Percentiles rank a stretch among this genome's conserved stretches.
Conservation (phyloP, 116 monocot species). For the Zostera marina region DNA sequence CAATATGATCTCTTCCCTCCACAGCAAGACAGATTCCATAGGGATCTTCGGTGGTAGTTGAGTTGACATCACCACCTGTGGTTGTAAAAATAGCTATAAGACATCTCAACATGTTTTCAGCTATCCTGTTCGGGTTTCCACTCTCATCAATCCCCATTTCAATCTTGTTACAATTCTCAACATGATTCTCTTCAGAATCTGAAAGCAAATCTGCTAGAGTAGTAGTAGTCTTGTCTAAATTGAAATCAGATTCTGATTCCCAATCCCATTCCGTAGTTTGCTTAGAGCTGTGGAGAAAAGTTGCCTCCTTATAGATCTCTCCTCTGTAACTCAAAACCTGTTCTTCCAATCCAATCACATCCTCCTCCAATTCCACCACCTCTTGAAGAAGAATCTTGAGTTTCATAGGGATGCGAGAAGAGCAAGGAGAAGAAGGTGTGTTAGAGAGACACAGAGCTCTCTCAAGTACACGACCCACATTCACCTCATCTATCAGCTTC, state of each 20-base stretch:
- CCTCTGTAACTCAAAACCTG: constrained; percentile 68
- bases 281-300: constrained; percentile 20
- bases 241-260: neutral
- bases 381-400: constrained; percentile 46
- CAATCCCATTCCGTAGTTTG: neutral
- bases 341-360: constrained; percentile 69
- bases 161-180: too few species aligned
- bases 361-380: constrained; percentile 84
- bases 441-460: constrained; percentile 2
- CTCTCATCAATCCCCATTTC: neutral
- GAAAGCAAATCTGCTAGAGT: constrained; percentile 1
- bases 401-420: constrained; percentile 1
- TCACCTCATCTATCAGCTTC: constrained; percentile 3
- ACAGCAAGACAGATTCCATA: constrained; percentile 41
- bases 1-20: constrained; percentile 45
- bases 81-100: constrained; percentile 44
- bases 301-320: constrained; percentile 62
- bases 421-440: neutral
- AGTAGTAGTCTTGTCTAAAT: too few species aligned
- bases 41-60: constrained; percentile 22
- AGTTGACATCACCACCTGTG: neutral
- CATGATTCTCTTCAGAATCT: constrained; percentile 3
- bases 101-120: constrained; percentile 57
- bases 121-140: constrained; percentile 41
- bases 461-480: constrained; percentile 2